Percentiles rank a stretch among this genome's conserved stretches.
Conservation (phyloP, 2,329 filamentous ascomycete species). For the Colletotrichum zoysiae region DNA sequence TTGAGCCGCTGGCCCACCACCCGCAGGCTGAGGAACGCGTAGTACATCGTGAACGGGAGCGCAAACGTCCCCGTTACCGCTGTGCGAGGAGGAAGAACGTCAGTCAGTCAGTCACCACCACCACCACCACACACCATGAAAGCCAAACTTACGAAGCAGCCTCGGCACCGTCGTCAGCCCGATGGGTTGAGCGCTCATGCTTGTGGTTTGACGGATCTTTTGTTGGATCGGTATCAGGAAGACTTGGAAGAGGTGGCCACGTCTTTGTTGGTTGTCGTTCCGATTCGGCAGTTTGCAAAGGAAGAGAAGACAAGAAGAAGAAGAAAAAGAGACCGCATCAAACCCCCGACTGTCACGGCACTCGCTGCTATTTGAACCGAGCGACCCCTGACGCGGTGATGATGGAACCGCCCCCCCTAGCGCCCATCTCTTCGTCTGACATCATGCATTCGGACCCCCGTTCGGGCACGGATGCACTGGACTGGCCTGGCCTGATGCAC, state of each 20-base stretch:
- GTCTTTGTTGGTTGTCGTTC: neutral
- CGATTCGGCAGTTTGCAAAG: neutral
- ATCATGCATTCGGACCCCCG: conserved; percentile 5
- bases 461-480: neutral
- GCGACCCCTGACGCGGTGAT: neutral
- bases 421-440: conserved; percentile 2
- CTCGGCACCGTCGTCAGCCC: conserved; percentile 29
- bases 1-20: conserved; percentile 21
- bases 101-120: too few species aligned
- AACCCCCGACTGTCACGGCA: neutral
- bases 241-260: too few species aligned
- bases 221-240: too few species aligned
- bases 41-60: conserved; percentile 32
- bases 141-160: conserved; percentile 27
- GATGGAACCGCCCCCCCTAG: neutral
- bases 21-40: conserved; percentile 31
- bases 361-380: neutral
- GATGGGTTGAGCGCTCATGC: conserved; percentile 22
- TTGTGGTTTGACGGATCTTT: neutral
- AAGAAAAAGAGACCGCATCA: too few species aligned
- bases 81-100: neutral
- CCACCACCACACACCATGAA: too few species aligned
- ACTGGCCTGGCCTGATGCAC: neutral
- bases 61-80: conserved; percentile 30
- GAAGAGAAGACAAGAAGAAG: too few species aligned